A percentile compares a stretch with the other conserved stretches of the same genome.
These are phyloP conservation scores for Melampsora larici-populina DNA, from an alignment of 1,284 basidiomycete species.

Conservation along the genomic window DNA sequence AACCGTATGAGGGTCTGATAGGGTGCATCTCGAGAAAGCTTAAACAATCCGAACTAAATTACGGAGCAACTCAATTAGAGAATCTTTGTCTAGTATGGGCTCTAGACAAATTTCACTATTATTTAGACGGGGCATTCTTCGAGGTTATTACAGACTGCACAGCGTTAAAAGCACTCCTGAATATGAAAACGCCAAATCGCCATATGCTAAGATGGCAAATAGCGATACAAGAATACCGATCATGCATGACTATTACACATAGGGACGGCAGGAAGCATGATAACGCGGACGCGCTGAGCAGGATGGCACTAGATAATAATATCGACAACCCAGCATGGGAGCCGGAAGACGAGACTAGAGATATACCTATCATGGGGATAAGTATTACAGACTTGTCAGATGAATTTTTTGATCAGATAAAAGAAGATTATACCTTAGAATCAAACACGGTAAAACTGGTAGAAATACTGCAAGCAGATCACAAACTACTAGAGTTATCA, in stretches of 20 bases:
- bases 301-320: too few species aligned
- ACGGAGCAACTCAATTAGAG: neutral
- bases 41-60: too few species aligned
- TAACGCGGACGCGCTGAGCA: too few species aligned
- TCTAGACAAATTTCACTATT: too few species aligned
- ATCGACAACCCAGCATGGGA: too few species aligned
- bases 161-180: too few species aligned
- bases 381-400: neutral
- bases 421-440: neutral
- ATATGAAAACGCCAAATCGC: conserved; percentile 20
- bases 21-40: too few species aligned
- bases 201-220: too few species aligned
- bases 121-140: too few species aligned
- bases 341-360: too few species aligned
- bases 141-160: too few species aligned
- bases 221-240: neutral
- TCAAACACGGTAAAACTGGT: neutral
- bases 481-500: neutral
- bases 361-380: neutral
- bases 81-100: neutral
- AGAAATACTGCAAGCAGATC: neutral
- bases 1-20: neutral
- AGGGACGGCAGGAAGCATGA: neutral
- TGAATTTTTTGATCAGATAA: neutral
- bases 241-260: conserved; percentile 8